Base-by-base conservation (phyloP, 768 basidiomycete species). In the Artomyces pyxidatus region DNA sequence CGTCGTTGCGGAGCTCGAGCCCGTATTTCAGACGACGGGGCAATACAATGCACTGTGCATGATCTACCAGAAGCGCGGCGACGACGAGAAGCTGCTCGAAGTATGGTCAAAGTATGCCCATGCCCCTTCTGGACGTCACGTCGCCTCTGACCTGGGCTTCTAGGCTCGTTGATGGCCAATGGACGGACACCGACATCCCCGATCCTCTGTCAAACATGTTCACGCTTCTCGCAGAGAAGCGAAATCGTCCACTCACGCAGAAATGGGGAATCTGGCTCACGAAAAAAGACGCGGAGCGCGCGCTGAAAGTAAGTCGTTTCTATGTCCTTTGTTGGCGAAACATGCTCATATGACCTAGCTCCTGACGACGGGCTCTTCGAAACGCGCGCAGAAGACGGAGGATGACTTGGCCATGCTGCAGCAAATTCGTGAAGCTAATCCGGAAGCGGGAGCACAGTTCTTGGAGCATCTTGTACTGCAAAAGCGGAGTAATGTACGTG, bases 191-290 rank as follows among this genome's bases (percentile, higher is more conserved):
- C 3, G 76, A 79, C 37, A 76, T 88, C 45, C 61, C 67, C 17
- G 80, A 89, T 54, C 85, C 88, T 1, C 59, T 83, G 6, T 68
- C 71, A 2, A 72, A 80, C 48, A 79, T 87, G 66, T 67, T 85
- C 28, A 56, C 67, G 9, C 61, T 86, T 12, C 65, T 93, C 4
- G 68, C 64, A 5, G 73, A 76, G 39, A 77, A 75, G 50, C 76
- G 72, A 50, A 82, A 88, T 58, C 75, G 77, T 22, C 59, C 67
- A 3, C 59, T 91, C 45, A 77, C 80, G 4, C 81, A 85, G 52
- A 73, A 76, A 45, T 93, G 91, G 81, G 85, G 78, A 3, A 65
- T 88, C 7, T 95, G 93, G 92, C 66, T 96, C 19, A 74, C 81
- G 2, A 77, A 75, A 55, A 74, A 75, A 30, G 81, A 88, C 63